phyloP scores from a whole-genome alignment of 1,284 basidiomycete genomes.

The Fomitopsis pinicola region DNA sequence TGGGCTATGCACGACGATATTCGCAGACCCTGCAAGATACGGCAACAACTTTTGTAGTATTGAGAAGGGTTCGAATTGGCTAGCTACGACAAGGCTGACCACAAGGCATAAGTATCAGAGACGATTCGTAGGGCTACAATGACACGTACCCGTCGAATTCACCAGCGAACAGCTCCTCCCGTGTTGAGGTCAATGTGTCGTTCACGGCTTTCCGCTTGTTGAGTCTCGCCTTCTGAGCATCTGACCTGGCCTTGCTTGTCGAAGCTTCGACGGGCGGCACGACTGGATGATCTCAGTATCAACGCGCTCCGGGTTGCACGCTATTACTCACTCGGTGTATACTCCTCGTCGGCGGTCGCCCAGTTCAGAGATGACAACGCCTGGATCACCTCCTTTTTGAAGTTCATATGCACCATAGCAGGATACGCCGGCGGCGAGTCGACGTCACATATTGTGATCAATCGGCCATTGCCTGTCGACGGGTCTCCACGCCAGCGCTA shows the following conservation, averaged over 20 bases:
- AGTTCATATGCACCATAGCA: constrained; percentile 84
- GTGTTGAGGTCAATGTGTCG: constrained; percentile 54
- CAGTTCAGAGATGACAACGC: constrained; percentile 81
- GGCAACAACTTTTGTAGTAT: constrained; percentile 73
- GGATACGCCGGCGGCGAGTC: constrained; percentile 95
- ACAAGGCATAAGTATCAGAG: neutral
- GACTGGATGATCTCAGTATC: constrained; percentile 32
- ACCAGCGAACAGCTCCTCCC: constrained; percentile 83
- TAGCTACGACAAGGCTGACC: constrained; percentile 74
- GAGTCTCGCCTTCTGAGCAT: constrained; percentile 64
- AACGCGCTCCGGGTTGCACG: neutral
- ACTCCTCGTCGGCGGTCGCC: constrained; percentile 83
- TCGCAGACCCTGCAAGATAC: constrained; percentile 82
- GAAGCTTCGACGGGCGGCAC: constrained; percentile 54
- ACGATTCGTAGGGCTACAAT: constrained; percentile 1
- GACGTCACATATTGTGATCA: constrained; percentile 85
- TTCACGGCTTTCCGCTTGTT: constrained; percentile 67
- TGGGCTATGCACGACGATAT: constrained; percentile 85
- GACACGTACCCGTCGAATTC: constrained; percentile 77
- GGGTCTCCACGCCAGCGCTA: neutral
- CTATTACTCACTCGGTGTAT: constrained; percentile 52
- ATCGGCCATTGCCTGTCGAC: constrained; percentile 64
- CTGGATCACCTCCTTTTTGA: constrained; percentile 52
- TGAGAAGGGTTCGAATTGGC: constrained; percentile 83
- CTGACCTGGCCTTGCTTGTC: constrained; percentile 50